Evolutionary conservation across 495 filamentous ascomycete genomes (phyloP), one percentile per base, ranked within the genome.

Genomic region (Elasticomyces elasticus): DNA sequence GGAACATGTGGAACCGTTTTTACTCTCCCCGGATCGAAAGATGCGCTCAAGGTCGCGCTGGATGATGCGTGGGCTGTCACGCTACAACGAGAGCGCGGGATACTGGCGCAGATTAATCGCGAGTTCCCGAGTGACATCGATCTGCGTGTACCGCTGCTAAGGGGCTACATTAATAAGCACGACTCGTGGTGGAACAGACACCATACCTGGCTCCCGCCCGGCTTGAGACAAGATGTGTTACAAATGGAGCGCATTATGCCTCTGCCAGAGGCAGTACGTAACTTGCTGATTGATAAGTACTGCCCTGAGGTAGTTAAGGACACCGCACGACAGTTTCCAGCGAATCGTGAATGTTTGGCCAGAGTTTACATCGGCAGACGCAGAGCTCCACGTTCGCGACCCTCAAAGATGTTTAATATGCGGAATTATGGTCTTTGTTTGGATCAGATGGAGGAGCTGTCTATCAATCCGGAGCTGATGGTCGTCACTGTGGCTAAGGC

Each of bases 361-460:
- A 12, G 35, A 5, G 35, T 40, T 2, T 40, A 40, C 12, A 12
- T 40, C 35, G 35, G 35, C 4, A 33, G 15, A 15, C 30, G 30
- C 7, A 33, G 30, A 15, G 7, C 30, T 33, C 35, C 13, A 40
- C 3, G 35, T 3, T 17, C 5, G 35, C 15, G 13, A 17, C 35
- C 35, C 5, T 3, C 4, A 17, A 13, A 5, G 35, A 5, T 12
- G 4, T 63, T 65, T 46, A 58, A 33, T 23, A 57, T 65, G 7
- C 55, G 56, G 19, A 65, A 65, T 41, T 52, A 48, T 24, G 24
- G 42, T 6, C 53, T 65, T 0, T 51, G 55, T 40, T 24, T 61
- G 20, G 54, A 63, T 40, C 56, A 63, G 40, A 58, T 63, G 52
- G 56, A 61, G 25, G 57, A 42, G 12, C 24, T 63, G 1, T 30